Percentiles rank a stretch among this genome's conserved stretches.
phyloP scores from a whole-genome alignment of 495 filamentous ascomycete genomes.

The Pseudomonodictys pantanalensis region DNA sequence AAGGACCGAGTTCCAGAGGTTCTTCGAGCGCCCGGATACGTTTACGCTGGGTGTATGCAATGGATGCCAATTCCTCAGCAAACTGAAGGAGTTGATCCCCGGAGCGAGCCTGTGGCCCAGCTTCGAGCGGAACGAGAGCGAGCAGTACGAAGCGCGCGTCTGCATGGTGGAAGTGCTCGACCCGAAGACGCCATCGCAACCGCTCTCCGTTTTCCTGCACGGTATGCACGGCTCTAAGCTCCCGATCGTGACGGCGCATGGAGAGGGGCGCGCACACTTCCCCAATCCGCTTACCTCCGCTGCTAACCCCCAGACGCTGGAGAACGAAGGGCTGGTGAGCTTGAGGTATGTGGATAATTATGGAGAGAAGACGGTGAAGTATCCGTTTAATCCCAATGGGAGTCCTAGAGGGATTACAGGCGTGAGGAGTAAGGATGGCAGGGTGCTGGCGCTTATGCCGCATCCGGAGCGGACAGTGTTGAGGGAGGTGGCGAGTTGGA shows the following conservation, averaged over 20 bases:
- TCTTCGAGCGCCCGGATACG: constrained; percentile 87
- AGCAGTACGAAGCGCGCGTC: constrained; percentile 90
- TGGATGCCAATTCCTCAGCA: constrained; percentile 91
- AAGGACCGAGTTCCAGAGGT: constrained; percentile 70
- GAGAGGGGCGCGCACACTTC: constrained; percentile 86
- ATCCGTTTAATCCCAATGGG: constrained; percentile 93
- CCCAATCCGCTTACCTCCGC: constrained; percentile 42
- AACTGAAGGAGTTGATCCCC: constrained; percentile 79
- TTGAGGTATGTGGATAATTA: constrained; percentile 83
- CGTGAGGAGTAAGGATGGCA: constrained; percentile 73
- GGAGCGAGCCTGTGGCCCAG: constrained; percentile 81
- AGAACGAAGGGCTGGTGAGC: constrained; percentile 60
- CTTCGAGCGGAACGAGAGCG: constrained; percentile 79
- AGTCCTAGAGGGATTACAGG: constrained; percentile 83
- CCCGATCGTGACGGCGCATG: constrained; percentile 87
- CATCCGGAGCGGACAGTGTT: constrained; percentile 92
- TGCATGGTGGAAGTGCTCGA: constrained; percentile 81
- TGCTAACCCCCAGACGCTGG: constrained; percentile 54
- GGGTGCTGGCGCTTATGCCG: constrained; percentile 93
- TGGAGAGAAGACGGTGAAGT: constrained; percentile 69
- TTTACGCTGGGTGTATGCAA: constrained; percentile 97
- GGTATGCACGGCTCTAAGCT: constrained; percentile 82
- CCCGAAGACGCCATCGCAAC: constrained; percentile 44
- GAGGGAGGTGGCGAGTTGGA: constrained; percentile 74
- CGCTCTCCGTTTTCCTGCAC: constrained; percentile 82